A percentile compares a stretch with the other conserved stretches of the same genome.
These are phyloP conservation scores for Hepatocystis sp. DNA, from an alignment of 169 alveolate genomes.

Conservation along the genomic window DNA sequence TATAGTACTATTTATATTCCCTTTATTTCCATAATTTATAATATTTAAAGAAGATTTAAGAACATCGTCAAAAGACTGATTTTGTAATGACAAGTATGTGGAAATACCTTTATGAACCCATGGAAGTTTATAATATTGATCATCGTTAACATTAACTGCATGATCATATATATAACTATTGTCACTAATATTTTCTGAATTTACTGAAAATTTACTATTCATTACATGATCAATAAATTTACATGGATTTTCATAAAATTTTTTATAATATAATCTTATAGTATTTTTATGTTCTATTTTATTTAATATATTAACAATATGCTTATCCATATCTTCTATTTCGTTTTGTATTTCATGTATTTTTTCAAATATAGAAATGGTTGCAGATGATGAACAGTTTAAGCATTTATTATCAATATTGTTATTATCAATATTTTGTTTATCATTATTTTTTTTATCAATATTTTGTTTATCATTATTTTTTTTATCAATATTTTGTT, in stretches of 20 bases:
- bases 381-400: constrained; percentile 1
- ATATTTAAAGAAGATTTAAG: constrained; percentile 68
- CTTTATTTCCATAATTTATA: constrained; percentile 55
- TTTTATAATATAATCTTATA: constrained; percentile 60
- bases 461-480: too few relatives aligned
- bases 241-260: constrained; percentile 74
- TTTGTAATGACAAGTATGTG: constrained; percentile 56
- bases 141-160: constrained; percentile 74
- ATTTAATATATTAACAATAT: constrained; percentile 49
- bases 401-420: too few relatives aligned
- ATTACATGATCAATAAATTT: constrained; percentile 69
- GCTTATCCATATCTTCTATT: constrained; percentile 58
- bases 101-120: constrained; percentile 77
- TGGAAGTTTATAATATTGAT: constrained; percentile 62
- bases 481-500: too few relatives aligned
- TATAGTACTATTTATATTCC: constrained; percentile 31
- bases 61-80: constrained; percentile 66
- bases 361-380: constrained; percentile 60
- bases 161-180: constrained; percentile 54
- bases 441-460: background rate
- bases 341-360: constrained; percentile 55
- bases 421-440: constrained; percentile 8
- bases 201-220: constrained; percentile 67
- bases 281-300: constrained; percentile 62
- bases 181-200: constrained; percentile 37